Base-by-base conservation (phyloP, 768 basidiomycete genomes). In the Obba rivulosa region DNA sequence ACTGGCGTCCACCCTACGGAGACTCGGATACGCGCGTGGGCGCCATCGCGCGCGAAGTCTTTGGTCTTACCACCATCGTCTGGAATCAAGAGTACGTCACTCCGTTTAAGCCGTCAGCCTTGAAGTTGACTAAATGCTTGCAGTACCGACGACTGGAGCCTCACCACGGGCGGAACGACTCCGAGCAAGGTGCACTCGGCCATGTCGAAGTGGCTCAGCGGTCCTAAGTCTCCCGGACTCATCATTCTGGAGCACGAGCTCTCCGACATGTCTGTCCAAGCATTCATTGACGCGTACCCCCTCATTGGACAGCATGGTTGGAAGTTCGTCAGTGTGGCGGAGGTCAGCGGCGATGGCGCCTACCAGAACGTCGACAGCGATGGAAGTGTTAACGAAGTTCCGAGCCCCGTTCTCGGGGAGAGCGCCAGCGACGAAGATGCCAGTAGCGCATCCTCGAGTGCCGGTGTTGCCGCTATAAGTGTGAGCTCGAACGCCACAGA, bases 1-100 rank as follows among this genome's bases (percentile, higher is more conserved):
- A 75, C 72, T 96, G 92, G 92, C 70, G 91, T n/a, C 90, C 90
- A 2, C 91, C 91, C 8, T 92, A 79, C 60, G 90, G 89, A 28
- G 87, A 94, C 63, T 77, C 77, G 39, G 94, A 98, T 61, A 78
- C 76, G 65, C 79, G 94, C 41, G 88, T 95, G 25, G 73, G 79
- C 34, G 83, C 92, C 3, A 89, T 98, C 58, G 94, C 93, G 21
- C 73, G 77, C 61, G 82, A 90, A 62, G 84, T 93, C 25, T 93
- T 96, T 61, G 91, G 88, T 21, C 65, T 97, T 54, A 74, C 75
- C 18, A 86, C 88, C n/a, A 78, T 94, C 46, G 67, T 90, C 55
- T 97, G 94, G 94, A 93, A 95, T 66, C 78, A 83, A 50, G 93
- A 94, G 87, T 89, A 67, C 45, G 78, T 52, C 7, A 1, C 17